Base-by-base conservation (phyloP, 306 rosid genomes). In the Rosa rugosa region DNA sequence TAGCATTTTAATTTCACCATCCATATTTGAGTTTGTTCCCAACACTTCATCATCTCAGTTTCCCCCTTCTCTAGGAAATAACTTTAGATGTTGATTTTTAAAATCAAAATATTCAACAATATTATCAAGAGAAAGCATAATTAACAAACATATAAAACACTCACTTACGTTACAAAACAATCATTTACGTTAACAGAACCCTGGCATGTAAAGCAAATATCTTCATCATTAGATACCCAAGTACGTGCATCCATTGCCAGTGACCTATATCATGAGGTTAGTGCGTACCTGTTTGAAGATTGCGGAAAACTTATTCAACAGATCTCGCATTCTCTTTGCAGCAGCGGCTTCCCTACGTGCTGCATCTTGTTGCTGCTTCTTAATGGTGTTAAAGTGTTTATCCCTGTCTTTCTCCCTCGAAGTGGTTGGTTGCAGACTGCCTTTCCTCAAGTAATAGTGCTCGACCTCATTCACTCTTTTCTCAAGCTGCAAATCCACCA, bases 281-380 rank as follows among this genome's bases (percentile, higher is more conserved):
- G 71, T 42, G 54, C 27, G 81, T 80, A 72, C 98, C 97, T 90
- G 98, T 62, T 87, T 89, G 80, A 94, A 83, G 67, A 94, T 89
- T 78, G 89, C 71, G 76, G 97, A 92, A 67, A 90, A 90, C 44
- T 90, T 96, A 42, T 96, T 89, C 79, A 92, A 90, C 49, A 92
- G 87, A 66, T 92, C 97, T 84, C 87, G 98, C 97, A 90, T 90
- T 88, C 98, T 89, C 89, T 87, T 90, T 38, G 92, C 44, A 74
- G 97, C 92, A 79, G 90, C 90, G 0, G 80, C 90, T 83, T 90
- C 96, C 89, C 94, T 89, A 38, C 80, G 90, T 38, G 91, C 81
- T 67, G 93, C 94, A 36, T 94, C 97, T 83, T 84, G 94, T 41
- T 87, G 93, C 72, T 89, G 98, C 86, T 85, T 90, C 86, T 86